Percentiles rank a stretch among this genome's conserved stretches.
These are phyloP conservation scores for Echria macrotheca DNA, from an alignment of 495 filamentous ascomycete genomes.

Conservation along the genomic window DNA sequence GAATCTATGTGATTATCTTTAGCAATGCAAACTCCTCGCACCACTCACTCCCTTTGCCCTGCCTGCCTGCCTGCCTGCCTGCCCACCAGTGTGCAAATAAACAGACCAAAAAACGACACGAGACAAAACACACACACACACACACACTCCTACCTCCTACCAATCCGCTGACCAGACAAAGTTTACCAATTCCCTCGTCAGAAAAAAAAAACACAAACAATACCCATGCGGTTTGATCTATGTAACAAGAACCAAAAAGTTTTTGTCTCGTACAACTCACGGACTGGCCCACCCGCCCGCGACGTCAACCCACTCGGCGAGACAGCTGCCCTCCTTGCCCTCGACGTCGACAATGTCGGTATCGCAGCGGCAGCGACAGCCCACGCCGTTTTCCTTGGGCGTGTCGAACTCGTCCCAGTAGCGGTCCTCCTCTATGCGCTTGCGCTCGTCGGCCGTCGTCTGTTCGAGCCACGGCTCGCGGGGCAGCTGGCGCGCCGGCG, in stretches of 20 bases:
- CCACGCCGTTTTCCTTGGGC: conserved; percentile 92
- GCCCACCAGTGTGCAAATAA: too few relatives aligned
- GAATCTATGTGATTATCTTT: too few relatives aligned
- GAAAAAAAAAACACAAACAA: neutral
- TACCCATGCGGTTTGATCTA: conserved; percentile 11
- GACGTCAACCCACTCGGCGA: conserved; percentile 95
- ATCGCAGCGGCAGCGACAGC: conserved; percentile 94
- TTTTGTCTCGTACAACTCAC: conserved; percentile 16
- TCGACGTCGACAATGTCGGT: conserved; percentile 98
- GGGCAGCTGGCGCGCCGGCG: conserved; percentile 80
- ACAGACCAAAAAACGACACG: too few relatives aligned
- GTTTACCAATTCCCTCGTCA: too few relatives aligned
- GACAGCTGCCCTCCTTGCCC: conserved; percentile 90
- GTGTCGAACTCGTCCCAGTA: conserved; percentile 90
- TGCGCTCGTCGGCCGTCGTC: conserved; percentile 79
- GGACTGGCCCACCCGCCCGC: conserved; percentile 85
- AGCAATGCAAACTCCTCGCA: too few relatives aligned
- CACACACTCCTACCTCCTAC: too few relatives aligned
- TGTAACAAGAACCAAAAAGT: conserved; percentile 9
- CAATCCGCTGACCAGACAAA: too few relatives aligned
- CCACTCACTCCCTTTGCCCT: too few relatives aligned
- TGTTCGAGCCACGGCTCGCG: conserved; percentile 76
- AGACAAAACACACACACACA: too few relatives aligned
- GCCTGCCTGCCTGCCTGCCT: too few relatives aligned
- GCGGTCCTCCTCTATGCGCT: conserved; percentile 86